Conservation (phyloP, 169 alveolate genomes). For the Amoebophrya sp. region DNA sequence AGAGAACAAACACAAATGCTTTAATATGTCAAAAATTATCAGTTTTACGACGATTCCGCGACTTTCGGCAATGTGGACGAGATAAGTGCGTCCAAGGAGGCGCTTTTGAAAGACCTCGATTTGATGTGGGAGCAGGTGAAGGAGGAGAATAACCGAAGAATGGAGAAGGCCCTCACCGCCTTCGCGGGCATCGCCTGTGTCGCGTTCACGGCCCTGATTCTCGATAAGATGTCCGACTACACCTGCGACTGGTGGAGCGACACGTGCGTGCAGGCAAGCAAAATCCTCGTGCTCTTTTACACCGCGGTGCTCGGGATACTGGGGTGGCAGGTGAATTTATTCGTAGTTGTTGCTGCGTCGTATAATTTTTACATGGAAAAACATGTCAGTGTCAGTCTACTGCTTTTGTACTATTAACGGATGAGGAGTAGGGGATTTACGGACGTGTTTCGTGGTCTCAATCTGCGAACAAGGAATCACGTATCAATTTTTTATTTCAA, state of each 20-base stretch:
- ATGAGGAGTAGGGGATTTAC: too few species aligned
- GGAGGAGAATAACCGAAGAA: conserved; percentile 30
- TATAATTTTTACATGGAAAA: too few species aligned
- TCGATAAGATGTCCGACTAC: conserved; percentile 32
- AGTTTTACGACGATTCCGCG: conserved; percentile 5
- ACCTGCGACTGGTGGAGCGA: conserved; percentile 35
- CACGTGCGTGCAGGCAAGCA: background rate
- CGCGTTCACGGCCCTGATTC: background rate
- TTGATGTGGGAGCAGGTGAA: background rate
- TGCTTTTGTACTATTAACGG: too few species aligned
- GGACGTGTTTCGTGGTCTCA: too few species aligned
- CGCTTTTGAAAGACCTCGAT: background rate
- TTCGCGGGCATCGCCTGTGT: conserved; percentile 28
- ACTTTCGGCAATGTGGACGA: background rate
- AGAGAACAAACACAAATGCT: too few species aligned
- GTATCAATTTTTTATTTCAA: too few species aligned
- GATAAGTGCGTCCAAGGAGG: background rate
- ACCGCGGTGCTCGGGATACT: background rate
- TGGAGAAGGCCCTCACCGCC: conserved; percentile 32
- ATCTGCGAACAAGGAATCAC: too few species aligned
- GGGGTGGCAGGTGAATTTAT: background rate
- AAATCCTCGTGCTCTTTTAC: background rate
- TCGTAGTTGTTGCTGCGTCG: too few species aligned
- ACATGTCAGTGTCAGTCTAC: too few species aligned
- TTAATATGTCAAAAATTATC: too few species aligned